phyloP scores from a whole-genome alignment of 2,329 filamentous ascomycete species.

The Fusarium circinatum region DNA sequence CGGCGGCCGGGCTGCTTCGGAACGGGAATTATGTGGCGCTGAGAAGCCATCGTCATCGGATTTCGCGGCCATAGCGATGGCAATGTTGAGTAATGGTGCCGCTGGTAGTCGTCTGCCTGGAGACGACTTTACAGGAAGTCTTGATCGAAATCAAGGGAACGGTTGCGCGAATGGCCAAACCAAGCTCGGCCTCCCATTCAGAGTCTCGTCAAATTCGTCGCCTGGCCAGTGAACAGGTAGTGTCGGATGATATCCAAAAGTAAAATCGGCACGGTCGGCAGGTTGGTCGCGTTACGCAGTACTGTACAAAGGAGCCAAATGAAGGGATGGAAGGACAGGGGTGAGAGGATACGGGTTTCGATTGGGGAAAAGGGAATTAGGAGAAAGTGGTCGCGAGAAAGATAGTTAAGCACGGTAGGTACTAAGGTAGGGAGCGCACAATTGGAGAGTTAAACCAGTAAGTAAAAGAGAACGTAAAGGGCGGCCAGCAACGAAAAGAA shows the following conservation, averaged over 20 bases:
- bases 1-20: slow-evolving; percentile 60
- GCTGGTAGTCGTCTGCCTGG: slow-evolving; percentile 22
- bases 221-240: slow-evolving; percentile 8
- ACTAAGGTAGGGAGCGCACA: slow-evolving; percentile 21
- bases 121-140: slow-evolving; percentile 25
- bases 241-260: slow-evolving; percentile 28
- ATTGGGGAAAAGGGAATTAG: slow-evolving; percentile 21
- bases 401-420: slow-evolving; percentile 13
- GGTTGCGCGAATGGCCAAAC: slow-evolving; percentile 9
- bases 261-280: slow-evolving; percentile 41
- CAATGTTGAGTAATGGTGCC: slow-evolving; percentile 25
- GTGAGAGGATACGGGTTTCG: slow-evolving; percentile 18
- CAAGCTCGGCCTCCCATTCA: slow-evolving; percentile 10
- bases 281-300: slow-evolving; percentile 41
- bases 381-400: slow-evolving; percentile 23
- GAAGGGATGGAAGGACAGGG: slow-evolving; percentile 24
- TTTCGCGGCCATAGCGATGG: slow-evolving; percentile 49
- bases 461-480: slow-evolving; percentile 29
- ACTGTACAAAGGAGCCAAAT: slow-evolving; percentile 39
- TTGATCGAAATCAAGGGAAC: slow-evolving; percentile 7
- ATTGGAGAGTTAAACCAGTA: slow-evolving; percentile 13
- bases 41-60: slow-evolving; percentile 54
- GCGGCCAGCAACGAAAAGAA: slow-evolving; percentile 37
- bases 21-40: slow-evolving; percentile 53
- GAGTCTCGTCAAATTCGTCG: not conserved